A percentile compares a stretch with the other conserved stretches of the same genome.
These are phyloP conservation scores for Luzula sylvatica DNA, from an alignment of 176 grass and related monocot genomes.

Conservation along the genomic window DNA sequence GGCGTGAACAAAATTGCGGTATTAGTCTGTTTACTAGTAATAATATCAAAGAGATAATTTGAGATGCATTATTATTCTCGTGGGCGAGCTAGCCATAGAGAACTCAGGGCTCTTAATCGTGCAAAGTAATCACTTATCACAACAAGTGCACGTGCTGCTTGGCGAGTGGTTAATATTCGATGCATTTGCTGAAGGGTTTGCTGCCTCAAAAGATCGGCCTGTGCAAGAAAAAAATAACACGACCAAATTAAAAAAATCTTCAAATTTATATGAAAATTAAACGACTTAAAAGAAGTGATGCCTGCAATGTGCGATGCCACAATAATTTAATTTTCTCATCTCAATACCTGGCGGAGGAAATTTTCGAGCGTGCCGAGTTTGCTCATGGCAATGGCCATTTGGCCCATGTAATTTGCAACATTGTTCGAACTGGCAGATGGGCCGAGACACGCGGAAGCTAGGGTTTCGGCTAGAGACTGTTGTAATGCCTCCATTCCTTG, in stretches of 20 bases:
- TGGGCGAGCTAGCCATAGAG: slow-evolving; percentile 67
- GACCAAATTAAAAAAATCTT: too few relatives aligned
- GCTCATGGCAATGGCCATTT: slow-evolving; percentile 89
- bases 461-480: slow-evolving; percentile 50
- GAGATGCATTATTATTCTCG: slow-evolving; percentile 21
- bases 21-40: neutral
- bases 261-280: too few relatives aligned
- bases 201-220: slow-evolving; percentile 87
- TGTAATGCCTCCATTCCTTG: slow-evolving; percentile 96
- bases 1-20: slow-evolving; percentile 10
- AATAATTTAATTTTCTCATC: neutral
- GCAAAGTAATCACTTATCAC: slow-evolving; percentile 88
- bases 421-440: slow-evolving; percentile 13
- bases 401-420: slow-evolving; percentile 85
- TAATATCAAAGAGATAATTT: neutral
- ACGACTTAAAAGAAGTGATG: too few relatives aligned
- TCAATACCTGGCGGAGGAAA: slow-evolving; percentile 68
- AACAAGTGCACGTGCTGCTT: slow-evolving; percentile 75
- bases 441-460: slow-evolving; percentile 26
- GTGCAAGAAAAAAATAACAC: neutral
- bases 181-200: slow-evolving; percentile 87
- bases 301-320: too few relatives aligned
- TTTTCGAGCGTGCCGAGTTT: slow-evolving; percentile 77
- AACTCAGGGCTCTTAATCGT: slow-evolving; percentile 68
- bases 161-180: slow-evolving; percentile 65